Evolutionary conservation across 352 stramenopile genomes (phyloP), one percentile per base, ranked within the genome.

Genomic region (Globisporangium middletonii): DNA sequence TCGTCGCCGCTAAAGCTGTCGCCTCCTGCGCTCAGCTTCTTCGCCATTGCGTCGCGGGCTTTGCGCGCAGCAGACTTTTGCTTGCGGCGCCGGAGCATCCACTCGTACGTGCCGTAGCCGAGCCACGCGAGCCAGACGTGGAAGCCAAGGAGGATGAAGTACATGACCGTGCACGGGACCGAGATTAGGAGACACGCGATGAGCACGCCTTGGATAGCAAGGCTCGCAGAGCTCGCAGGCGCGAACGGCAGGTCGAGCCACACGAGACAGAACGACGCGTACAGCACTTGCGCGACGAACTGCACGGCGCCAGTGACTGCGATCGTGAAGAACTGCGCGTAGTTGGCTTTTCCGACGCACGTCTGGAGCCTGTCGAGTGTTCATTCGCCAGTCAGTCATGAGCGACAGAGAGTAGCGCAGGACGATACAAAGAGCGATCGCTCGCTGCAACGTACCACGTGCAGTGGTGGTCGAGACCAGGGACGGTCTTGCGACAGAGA

Each of bases 281-380:
- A 92, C 19, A 77, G 43, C 7, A 75, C 71, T 46, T 94, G 83
- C 41, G 77, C 56, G 23, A 89, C 53, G 49, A 92, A 92, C 54
- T 94, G 81, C 23, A 89, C 19, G 1, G 72, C 77, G 15, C 59
- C 59, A 2, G 76, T 82, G 57, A 75, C 76, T 0, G 85, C 85
- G 55, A 95, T 82, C 23, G 77, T 91, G 61, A 93, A 93, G 59
- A 95, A 95, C 50, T 93, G 83, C n/a, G 71, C 81, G 50, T 95
- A 95, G 53, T 95, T 95, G 42, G 71, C 64, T 57, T 81, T 80
- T 43, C 83, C 85, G 26, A 95, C 81, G 51, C 85, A 95, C 4
- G 83, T 95, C 59, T 95, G 82, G 12, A 95, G 69, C 85, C 77
- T 88, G 50, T 8, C 6, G 19, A 28, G 45, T 16, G 45, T 8